A percentile compares a stretch with the other conserved stretches of the same genome.
Evolutionary conservation across 2,329 filamentous ascomycete genomes (phyloP).

Genomic region (Botrytis hyacinthi): DNA sequence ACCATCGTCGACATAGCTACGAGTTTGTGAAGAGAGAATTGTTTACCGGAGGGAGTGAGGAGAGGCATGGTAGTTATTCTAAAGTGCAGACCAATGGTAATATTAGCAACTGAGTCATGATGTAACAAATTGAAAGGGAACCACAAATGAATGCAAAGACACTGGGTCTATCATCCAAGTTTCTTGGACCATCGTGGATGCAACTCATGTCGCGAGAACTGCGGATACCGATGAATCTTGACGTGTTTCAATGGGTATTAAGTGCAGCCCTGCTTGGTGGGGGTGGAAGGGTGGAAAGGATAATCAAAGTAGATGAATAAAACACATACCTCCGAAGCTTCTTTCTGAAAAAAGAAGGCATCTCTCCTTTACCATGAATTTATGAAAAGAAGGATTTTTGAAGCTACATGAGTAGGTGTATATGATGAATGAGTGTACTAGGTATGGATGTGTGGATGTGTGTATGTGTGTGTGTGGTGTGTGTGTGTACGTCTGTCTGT

Average conservation of each 20-base stretch:
- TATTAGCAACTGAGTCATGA: conserved; percentile 13
- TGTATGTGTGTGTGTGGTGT: neutral
- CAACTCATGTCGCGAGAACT: neutral
- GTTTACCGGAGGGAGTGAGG: conserved; percentile 33
- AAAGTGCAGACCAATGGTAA: neutral
- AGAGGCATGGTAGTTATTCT: conserved; percentile 28
- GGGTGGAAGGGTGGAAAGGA: neutral
- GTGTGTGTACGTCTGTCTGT: too few relatives aligned
- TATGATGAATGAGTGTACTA: neutral
- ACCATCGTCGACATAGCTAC: conserved; percentile 39
- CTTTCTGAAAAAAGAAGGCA: conserved; percentile 17
- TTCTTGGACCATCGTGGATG: neutral
- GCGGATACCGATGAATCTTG: neutral
- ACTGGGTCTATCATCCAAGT: neutral
- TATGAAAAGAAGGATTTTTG: neutral
- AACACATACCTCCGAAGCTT: conserved; percentile 15
- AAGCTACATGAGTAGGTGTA: neutral
- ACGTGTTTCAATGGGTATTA: neutral
- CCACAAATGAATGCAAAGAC: conserved; percentile 19
- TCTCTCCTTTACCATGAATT: neutral
- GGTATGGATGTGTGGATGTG: neutral
- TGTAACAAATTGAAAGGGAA: neutral
- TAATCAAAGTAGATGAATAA: neutral
- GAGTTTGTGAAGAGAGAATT: conserved; percentile 39
- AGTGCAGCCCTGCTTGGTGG: conserved; percentile 11